Evolutionary conservation across 2,329 filamentous ascomycete genomes (phyloP), one percentile per base, ranked within the genome.

Genomic region (Tolypocladium ovalisporum): DNA sequence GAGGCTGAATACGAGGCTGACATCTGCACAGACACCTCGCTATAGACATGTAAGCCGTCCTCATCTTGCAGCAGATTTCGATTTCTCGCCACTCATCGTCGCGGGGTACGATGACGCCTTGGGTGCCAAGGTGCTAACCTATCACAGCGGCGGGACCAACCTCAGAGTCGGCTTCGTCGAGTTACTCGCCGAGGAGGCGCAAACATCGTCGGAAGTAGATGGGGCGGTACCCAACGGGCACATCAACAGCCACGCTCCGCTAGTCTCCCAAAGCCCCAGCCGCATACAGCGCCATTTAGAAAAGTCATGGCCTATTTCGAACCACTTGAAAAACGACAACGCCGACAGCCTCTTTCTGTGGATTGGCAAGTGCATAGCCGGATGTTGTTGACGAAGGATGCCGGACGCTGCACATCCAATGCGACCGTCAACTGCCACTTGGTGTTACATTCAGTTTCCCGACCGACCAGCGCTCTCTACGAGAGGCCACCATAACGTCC

Each of bases 351-450:
- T 93, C 2, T 94, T 94, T 69, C 73, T 79, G n/a, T 94, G 89
- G 89, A 89, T 94, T 62, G 89, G 89, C 32, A 76, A 81, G 63
- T 88, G 86, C 65, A 89, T 94, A 63, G 87, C 87, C 17, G 78
- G n/a, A 87, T 59, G 87, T 92, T 4, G 84, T 93, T 19, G 75
- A 73, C 36, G 79, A 85, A 60, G 84, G 80, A 9, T 76, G 78
- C 59, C 65, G 74, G 5, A 64, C 66, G 17, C 73, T 78, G 58
- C 65, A 68, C 39, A 69, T 83, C 49, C 66, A 72, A 42, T 70
- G 61, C 52, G 70, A 74, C 59, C 69, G 74, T 34, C 75, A 78
- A 55, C 70, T 88, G n/a, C 77, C 82, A 7, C 75, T 88, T 62
- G 86, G 86, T 15, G 83, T 89, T 36, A 86, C 85, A 1, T 88